Base-by-base conservation (phyloP, 345 rosid genomes). In the Moringa oleifera region DNA sequence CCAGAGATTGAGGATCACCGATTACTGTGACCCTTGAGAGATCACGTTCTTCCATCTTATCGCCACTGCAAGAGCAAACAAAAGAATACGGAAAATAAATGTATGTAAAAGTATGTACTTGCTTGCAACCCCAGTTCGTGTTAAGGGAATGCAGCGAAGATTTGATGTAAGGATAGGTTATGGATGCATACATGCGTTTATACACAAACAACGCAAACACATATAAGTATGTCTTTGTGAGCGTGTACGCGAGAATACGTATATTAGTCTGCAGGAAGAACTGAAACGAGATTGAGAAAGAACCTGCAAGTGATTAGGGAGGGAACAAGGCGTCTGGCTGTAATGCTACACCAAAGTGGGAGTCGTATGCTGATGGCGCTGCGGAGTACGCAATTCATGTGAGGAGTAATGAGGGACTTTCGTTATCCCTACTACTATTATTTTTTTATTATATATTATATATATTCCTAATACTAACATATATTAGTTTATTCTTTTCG, bases 1-100 rank as follows among this genome's bases (percentile, higher is more conserved):
- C 54, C 51, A 90, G 77, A 37, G 65, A 80, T 11, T 63, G 74
- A 25, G 72, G 76, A 66, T 88, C 72, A 20, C 61, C 79, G 5
- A 70, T 72, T 20, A 84, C 73, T 9, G 79, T 76, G 53, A 68
- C 57, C 23, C 66, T 73, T 12, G 77, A 65, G 37, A 71, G 71
- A 51, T 78, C 62, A 54, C 18, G 55, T 8, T 50, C 64, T 20
- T 70, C 82, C 84, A 77, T 80, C 61, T 37, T 61, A 18, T 25
- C 57, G 9, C 19, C 56, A 31, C 64, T 16, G 58, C 52, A 19
- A 51, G 56, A 58, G 2, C 58, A 18, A 69, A 66, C 64, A 79
- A 71, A 71, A 54, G 9, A 53, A 23, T 5, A 5, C 47, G 12
- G 13, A 41, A 15, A 4, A 41, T 7, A 15, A 41, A 41, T 41